phyloP scores from a whole-genome alignment of 768 basidiomycete genomes.

The Calocera cornea region DNA sequence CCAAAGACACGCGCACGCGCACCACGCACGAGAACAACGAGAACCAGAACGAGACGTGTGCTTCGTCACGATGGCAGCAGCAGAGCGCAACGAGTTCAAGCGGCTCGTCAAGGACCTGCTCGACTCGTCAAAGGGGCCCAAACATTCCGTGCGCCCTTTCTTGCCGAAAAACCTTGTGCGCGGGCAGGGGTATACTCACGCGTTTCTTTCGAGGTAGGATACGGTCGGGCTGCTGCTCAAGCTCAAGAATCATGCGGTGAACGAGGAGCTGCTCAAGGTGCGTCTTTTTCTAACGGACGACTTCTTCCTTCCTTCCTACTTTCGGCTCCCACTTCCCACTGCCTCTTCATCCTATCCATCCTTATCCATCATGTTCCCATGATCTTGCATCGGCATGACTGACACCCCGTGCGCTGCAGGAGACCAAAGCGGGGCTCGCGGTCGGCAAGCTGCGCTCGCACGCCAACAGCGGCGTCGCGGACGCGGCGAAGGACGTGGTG shows the following conservation, averaged over 20 bases:
- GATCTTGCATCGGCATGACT: not conserved
- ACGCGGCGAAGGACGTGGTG: constrained; percentile 80
- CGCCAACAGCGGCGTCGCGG: constrained; percentile 54
- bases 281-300: too few species aligned
- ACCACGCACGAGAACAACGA: too few species aligned
- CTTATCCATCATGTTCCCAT: not conserved
- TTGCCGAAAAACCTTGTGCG: not conserved
- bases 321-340: too few species aligned
- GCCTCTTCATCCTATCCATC: too few species aligned
- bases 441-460: constrained; percentile 79
- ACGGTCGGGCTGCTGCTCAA: not conserved
- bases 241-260: constrained; percentile 7
- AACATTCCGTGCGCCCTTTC: not conserved
- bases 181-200: not conserved
- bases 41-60: too few species aligned
- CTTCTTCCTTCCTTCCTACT: too few species aligned
- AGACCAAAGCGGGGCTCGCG: constrained; percentile 83
- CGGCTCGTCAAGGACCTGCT: constrained; percentile 70
- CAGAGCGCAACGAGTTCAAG: constrained; percentile 41
- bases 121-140: constrained; percentile 33
- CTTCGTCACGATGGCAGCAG: too few species aligned
- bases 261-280: constrained; percentile 16
- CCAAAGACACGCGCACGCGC: too few species aligned
- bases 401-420: constrained; percentile 33
- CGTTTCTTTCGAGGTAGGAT: not conserved